Percentiles rank a stretch among this genome's conserved stretches.
Conservation (phyloP, 1,284 basidiomycete genomes). For the Irpex lacteus region DNA sequence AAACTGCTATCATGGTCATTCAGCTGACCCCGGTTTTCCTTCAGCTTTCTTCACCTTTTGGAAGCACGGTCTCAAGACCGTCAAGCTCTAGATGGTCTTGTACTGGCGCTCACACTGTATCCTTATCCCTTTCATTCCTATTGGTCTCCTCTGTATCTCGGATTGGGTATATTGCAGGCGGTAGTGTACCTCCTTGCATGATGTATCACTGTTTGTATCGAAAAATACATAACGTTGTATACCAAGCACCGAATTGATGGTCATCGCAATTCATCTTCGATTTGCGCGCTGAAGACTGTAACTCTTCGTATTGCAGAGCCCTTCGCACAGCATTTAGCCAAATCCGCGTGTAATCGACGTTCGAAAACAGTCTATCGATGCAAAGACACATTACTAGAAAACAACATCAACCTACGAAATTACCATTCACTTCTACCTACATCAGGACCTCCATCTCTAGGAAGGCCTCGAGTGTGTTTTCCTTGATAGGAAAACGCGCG, state of each 20-base stretch:
- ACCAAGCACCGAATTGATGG: neutral
- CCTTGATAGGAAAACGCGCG: no score
- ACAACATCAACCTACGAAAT: no score
- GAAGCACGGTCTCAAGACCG: conserved; percentile 85
- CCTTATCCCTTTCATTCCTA: conserved; percentile 3
- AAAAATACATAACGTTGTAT: neutral
- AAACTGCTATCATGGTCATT: neutral
- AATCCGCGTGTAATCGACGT: no score
- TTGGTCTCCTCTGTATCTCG: neutral
- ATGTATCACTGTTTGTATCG: neutral
- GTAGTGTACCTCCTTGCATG: neutral
- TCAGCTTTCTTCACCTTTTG: conserved; percentile 91
- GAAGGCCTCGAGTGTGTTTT: no score
- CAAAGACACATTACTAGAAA: no score
- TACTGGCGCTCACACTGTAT: neutral
- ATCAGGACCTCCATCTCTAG: no score
- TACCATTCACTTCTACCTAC: no score
- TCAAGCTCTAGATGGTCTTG: conserved; percentile 54
- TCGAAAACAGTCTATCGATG: no score
- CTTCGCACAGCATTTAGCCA: no score
- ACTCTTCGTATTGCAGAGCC: no score
- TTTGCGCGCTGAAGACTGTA: no score
- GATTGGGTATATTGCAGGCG: conserved; percentile 2
- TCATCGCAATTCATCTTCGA: no score
- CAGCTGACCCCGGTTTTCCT: conserved; percentile 7